A percentile compares a stretch with the other conserved stretches of the same genome.
These are phyloP conservation scores for Asterochloris erici DNA, from an alignment of 139 green algal genomes.

Conservation along the genomic window DNA sequence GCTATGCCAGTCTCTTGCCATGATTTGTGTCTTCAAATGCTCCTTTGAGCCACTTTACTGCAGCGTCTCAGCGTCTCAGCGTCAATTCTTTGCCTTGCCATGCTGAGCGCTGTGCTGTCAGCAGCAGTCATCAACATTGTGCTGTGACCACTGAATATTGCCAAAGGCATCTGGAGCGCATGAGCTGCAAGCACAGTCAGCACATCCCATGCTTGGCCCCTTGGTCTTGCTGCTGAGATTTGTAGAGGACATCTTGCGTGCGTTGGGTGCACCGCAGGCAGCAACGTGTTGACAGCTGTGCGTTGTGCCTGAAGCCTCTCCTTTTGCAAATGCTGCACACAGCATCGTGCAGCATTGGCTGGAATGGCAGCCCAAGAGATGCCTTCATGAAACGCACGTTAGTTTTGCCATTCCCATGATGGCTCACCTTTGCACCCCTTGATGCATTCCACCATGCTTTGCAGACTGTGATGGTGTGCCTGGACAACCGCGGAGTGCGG, in stretches of 20 bases:
- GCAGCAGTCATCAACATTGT: too few species aligned
- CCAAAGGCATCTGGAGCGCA: too few species aligned
- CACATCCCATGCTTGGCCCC: too few species aligned
- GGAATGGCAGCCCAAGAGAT: not conserved
- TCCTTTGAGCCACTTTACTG: not conserved
- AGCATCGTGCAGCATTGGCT: not conserved
- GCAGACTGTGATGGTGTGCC: constrained; percentile 44
- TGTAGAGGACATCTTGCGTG: too few species aligned
- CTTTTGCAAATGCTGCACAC: not conserved
- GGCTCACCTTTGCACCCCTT: not conserved
- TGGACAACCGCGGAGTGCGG: constrained; percentile 18
- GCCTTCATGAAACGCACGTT: not conserved
- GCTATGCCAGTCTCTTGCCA: not conserved
- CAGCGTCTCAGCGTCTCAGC: not conserved
- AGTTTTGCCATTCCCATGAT: not conserved
- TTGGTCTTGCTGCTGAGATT: too few species aligned
- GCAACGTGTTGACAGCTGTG: too few species aligned
- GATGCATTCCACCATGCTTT: too few species aligned
- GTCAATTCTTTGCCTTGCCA: not conserved
- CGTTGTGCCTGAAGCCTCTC: too few species aligned
- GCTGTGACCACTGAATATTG: too few species aligned
- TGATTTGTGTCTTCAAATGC: not conserved
- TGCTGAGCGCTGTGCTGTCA: not conserved
- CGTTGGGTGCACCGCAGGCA: too few species aligned
- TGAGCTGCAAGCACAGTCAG: too few species aligned